phyloP scores from a whole-genome alignment of 257 asterid genomes.

The Leptodermis oblonga region DNA sequence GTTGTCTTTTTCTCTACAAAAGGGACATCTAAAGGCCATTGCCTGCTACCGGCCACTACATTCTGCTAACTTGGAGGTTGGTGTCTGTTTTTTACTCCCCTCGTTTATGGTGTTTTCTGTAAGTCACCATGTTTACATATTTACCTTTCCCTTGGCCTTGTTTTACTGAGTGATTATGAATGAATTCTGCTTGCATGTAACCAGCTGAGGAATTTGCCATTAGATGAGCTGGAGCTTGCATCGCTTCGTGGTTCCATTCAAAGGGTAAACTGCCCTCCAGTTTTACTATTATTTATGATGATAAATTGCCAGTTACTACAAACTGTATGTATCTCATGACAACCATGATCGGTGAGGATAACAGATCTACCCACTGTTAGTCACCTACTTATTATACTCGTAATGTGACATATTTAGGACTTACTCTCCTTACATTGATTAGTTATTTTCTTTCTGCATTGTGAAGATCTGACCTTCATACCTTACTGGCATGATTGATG shows the following conservation, averaged over 20 bases:
- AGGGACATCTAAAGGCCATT: slow-evolving; percentile 90
- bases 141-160: background rate
- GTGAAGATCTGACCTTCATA: background rate
- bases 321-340: background rate
- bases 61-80: slow-evolving; percentile 90
- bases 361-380: background rate
- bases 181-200: slow-evolving; percentile 27
- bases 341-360: background rate
- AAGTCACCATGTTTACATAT: background rate
- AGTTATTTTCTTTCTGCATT: background rate
- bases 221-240: slow-evolving; percentile 98
- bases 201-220: slow-evolving; percentile 87
- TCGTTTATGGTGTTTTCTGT: background rate
- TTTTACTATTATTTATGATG: background rate
- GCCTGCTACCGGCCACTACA: slow-evolving; percentile 78
- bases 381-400: background rate
- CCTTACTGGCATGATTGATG: background rate
- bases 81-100: background rate
- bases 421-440: background rate
- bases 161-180: slow-evolving; percentile 6
- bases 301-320: background rate
- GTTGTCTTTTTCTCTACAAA: slow-evolving; percentile 88
- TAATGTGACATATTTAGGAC: background rate
- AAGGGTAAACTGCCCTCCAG: slow-evolving; percentile 50
- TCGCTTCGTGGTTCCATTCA: slow-evolving; percentile 94